Conservation (phyloP, 2,329 filamentous ascomycete species). For the Bimuria novae-zelandiae region DNA sequence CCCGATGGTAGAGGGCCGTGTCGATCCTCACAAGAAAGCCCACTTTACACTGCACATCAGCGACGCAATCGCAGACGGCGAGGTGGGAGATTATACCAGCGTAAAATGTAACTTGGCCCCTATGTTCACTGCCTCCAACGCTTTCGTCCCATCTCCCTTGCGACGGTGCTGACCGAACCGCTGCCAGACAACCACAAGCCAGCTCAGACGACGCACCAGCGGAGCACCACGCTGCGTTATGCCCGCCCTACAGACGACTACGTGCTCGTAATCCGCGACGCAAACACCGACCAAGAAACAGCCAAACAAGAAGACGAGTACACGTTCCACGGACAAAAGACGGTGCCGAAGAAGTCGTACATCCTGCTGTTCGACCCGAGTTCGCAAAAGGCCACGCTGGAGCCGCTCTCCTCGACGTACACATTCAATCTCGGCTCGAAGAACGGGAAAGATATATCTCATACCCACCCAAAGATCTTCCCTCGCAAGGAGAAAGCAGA, state of each 20-base stretch:
- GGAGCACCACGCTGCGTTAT: conserved; percentile 34
- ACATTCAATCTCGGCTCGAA: conserved; percentile 83
- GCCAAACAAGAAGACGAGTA: conserved; percentile 41
- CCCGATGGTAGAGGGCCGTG: conserved; percentile 39
- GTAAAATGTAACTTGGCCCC: conserved; percentile 38
- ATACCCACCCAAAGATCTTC: conserved; percentile 69
- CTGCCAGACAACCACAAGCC: conserved; percentile 53
- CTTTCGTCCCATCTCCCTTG: conserved; percentile 7
- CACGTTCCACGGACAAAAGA: conserved; percentile 47
- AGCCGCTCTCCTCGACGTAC: conserved; percentile 79
- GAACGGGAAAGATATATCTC: conserved; percentile 66
- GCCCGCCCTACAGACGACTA: conserved; percentile 30
- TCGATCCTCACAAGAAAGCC: conserved; percentile 47
- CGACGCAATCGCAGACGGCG: conserved; percentile 36
- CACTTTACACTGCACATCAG: conserved; percentile 45
- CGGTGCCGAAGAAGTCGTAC: conserved; percentile 40
- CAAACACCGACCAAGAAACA: conserved; percentile 27
- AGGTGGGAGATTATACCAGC: conserved; percentile 30
- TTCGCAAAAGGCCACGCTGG: conserved; percentile 77
- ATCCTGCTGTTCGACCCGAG: conserved; percentile 75
- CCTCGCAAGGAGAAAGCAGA: conserved; percentile 31
- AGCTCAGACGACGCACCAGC: conserved; percentile 33
- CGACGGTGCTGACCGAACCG: conserved; percentile 17
- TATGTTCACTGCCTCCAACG: not conserved
- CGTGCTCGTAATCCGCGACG: conserved; percentile 37